Conservation (phyloP, 2,329 filamentous ascomycete species). For the Coccinonectria pachysandricola region DNA sequence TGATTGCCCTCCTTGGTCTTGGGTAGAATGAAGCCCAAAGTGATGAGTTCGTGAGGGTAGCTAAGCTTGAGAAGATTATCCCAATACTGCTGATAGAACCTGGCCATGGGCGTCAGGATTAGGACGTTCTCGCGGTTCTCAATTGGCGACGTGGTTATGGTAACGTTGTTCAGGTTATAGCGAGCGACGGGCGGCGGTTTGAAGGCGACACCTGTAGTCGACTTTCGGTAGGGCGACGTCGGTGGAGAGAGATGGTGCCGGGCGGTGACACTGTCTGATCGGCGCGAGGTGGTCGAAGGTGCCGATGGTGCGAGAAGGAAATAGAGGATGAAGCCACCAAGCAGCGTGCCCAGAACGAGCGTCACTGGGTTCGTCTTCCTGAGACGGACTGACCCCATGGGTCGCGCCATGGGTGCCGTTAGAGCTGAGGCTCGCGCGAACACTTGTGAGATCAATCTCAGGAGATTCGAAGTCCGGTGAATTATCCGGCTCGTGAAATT, state of each 20-base stretch:
- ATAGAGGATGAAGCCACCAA: conserved; percentile 63
- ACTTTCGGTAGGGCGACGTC: conserved; percentile 33
- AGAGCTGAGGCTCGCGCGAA: no score
- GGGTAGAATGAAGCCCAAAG: conserved; percentile 89
- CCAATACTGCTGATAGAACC: conserved; percentile 95
- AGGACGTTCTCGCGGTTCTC: conserved; percentile 77
- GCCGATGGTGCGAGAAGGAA: conserved; percentile 48
- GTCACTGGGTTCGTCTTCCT: conserved; percentile 73
- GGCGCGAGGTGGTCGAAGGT: conserved; percentile 36
- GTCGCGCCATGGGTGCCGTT: conserved; percentile 38
- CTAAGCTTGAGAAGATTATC: conserved; percentile 74
- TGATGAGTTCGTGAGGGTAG: conserved; percentile 93
- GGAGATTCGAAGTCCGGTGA: no score
- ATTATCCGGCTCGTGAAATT: no score
- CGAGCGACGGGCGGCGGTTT: conserved; percentile 74
- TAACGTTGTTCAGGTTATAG: conserved; percentile 93
- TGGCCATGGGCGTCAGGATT: conserved; percentile 83
- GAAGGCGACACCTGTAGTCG: conserved; percentile 19
- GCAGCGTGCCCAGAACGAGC: conserved; percentile 57
- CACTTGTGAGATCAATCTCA: no score
- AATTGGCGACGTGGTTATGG: conserved; percentile 65
- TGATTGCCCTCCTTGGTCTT: conserved; percentile 87
- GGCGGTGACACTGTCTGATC: conserved; percentile 33
- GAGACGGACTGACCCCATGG: conserved; percentile 58
- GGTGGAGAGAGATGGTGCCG: conserved; percentile 34